Evolutionary conservation across 169 alveolate genomes (phyloP).

Genomic region (Fabrea salina): DNA sequence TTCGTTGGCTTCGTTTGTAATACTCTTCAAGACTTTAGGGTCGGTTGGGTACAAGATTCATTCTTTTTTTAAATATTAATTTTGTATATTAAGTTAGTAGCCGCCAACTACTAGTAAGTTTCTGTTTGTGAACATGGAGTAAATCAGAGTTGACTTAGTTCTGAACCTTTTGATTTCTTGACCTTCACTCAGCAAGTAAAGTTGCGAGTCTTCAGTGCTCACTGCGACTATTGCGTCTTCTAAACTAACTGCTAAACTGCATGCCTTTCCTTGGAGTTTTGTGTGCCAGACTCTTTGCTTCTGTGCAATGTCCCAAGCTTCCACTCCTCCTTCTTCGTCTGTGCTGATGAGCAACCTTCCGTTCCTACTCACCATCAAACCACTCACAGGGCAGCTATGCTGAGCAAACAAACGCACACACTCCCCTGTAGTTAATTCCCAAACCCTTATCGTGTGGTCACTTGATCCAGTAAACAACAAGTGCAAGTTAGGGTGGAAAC

Average conservation of each 20-base stretch:
- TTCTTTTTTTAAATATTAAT: too few relatives aligned
- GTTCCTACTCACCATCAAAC: constrained; percentile 29
- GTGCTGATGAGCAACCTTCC: constrained; percentile 46
- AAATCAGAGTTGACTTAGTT: neutral
- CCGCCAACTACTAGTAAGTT: constrained; percentile 5
- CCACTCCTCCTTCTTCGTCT: constrained; percentile 52
- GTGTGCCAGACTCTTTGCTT: constrained; percentile 22
- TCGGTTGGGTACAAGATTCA: too few relatives aligned
- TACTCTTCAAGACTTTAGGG: too few relatives aligned
- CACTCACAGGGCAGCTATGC: constrained; percentile 40
- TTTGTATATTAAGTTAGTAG: too few relatives aligned
- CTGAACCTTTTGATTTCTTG: neutral
- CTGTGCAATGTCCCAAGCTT: constrained; percentile 34
- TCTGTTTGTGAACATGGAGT: neutral
- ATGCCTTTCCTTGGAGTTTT: constrained; percentile 10
- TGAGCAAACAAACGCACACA: constrained; percentile 55
- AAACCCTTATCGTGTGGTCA: constrained; percentile 68
- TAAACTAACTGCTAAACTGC: constrained; percentile 42
- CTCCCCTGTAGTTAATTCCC: constrained; percentile 51
- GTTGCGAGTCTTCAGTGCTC: constrained; percentile 46
- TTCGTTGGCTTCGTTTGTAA: too few relatives aligned
- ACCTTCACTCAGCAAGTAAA: neutral
- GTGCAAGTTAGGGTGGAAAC: constrained; percentile 74
- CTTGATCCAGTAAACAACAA: constrained; percentile 72
- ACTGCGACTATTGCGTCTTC: constrained; percentile 47